Evolutionary conservation across 768 basidiomycete genomes (phyloP), one percentile per base, ranked within the genome.

Genomic region (Tylopilus felleus): DNA sequence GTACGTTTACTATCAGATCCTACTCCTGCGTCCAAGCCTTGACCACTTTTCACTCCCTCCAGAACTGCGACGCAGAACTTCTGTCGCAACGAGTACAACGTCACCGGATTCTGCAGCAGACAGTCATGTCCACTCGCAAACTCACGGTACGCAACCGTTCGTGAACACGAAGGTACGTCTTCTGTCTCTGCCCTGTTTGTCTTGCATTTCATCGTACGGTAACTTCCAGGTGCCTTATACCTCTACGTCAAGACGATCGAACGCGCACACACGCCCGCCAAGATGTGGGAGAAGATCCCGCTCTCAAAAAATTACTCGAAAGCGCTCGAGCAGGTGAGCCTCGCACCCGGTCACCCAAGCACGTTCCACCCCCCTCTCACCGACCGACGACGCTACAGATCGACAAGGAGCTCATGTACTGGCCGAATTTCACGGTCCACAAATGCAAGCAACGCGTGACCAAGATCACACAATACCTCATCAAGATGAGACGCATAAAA

Each of bases 391-490:
- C 28, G 22, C 17, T 22, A 28, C 60, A 98, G 95, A 96, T 99
- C 65, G 97, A 98, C 77, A 80, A 79, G 49, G 93, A 98, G 66
- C 81, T 98, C 56, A 80, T 93, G n/a, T 93, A 98, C 69, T 98
- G 97, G 97, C 96, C 97, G 5, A 94, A 94, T 64, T 98, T 96
- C 71, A 85, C 85, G 29, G 89, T 94, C 50, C 97, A 98, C 77
- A 98, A 98, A 75, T 98, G 97, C 82, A 99, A 99, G 78, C 97
- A 99, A 74, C 85, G 97, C 42, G 80, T 98, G 28, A 99, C 97
- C 12, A 99, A 98, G 77, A 98, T 99, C 63, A 98, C 96, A 0
- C 97, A 99, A 70, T 98, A 98, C 67, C 83, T 99, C 59, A 98
- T 98, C 71, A 95, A 97, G 77, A 97, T 98, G 95, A 82, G 96